Conservation (phyloP, 805 yeast genomes). For the Metschnikowia vanudenii region DNA sequence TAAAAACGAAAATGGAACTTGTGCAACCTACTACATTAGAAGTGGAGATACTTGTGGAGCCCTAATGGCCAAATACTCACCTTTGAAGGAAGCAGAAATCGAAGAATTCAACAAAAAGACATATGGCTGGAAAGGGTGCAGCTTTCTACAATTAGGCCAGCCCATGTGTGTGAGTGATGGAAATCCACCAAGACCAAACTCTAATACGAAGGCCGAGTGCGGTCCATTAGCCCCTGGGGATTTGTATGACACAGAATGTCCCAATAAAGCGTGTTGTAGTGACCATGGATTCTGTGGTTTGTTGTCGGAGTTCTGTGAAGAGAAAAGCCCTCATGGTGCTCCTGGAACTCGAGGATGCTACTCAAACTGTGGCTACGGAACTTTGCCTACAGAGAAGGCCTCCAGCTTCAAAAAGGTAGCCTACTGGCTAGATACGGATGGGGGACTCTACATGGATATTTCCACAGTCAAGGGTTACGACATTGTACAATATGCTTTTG, state of each 20-base stretch:
- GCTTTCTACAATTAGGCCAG: not conserved
- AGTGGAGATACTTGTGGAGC: not conserved
- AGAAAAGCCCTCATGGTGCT: not conserved
- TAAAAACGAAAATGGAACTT: not conserved
- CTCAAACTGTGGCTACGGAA: conserved; percentile 1
- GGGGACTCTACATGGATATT: not conserved
- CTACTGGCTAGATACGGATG: not conserved
- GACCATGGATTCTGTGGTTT: not conserved
- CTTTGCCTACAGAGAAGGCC: not conserved
- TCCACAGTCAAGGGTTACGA: not conserved
- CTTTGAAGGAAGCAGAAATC: not conserved
- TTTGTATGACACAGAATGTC: not conserved
- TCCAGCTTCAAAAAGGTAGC: not conserved
- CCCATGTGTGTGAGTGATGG: not conserved
- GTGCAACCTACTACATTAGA: not conserved
- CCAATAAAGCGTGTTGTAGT: conserved; percentile 1
- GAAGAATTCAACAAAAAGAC: not conserved
- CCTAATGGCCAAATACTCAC: not conserved
- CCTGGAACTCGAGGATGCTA: conserved; percentile 1
- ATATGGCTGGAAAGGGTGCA: conserved; percentile 1
- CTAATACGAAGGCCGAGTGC: not conserved
- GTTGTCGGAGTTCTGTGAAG: not conserved
- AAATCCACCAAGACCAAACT: not conserved
- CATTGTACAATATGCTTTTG: not conserved
- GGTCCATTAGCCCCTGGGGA: not conserved